These are phyloP conservation scores for Xerocomus spinulosus DNA, from an alignment of 768 basidiomycete species.

Conservation along the genomic window DNA sequence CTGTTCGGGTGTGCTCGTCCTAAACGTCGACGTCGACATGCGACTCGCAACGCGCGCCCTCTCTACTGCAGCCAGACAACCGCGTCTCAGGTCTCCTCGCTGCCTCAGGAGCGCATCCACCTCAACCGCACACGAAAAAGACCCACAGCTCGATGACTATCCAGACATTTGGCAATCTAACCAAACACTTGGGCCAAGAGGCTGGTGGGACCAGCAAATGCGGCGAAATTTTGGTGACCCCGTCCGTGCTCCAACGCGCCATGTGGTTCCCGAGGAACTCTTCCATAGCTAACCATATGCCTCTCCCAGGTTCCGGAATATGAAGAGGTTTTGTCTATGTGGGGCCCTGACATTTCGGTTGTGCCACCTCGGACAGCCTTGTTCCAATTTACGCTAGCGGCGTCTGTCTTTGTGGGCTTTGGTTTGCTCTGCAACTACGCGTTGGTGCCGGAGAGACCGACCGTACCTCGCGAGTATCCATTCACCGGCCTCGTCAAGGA, in stretches of 20 bases:
- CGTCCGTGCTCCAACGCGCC: slow-evolving; percentile 39
- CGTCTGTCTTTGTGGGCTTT: slow-evolving; percentile 57
- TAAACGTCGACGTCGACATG: slow-evolving; percentile 15
- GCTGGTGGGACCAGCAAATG: slow-evolving; percentile 75
- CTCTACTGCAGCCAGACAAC: slow-evolving; percentile 2
- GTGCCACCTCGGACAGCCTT: slow-evolving; percentile 57
- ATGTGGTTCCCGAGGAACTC: not conserved
- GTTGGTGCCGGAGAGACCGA: slow-evolving; percentile 57
- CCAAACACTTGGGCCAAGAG: slow-evolving; percentile 57
- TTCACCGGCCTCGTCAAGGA: slow-evolving; percentile 70
- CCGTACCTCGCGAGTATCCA: slow-evolving; percentile 71
- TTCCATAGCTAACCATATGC: slow-evolving; percentile 14
- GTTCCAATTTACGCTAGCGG: slow-evolving; percentile 59
- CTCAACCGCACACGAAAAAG: slow-evolving; percentile 34
- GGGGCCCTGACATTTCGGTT: slow-evolving; percentile 75
- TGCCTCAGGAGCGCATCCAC: slow-evolving; percentile 13
- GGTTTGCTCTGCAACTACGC: slow-evolving; percentile 55
- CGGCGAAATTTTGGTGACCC: slow-evolving; percentile 79
- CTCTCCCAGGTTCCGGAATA: slow-evolving; percentile 66
- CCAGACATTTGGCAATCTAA: slow-evolving; percentile 63
- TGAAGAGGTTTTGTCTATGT: slow-evolving; percentile 81
- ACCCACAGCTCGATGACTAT: slow-evolving; percentile 71
- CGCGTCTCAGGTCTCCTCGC: not conserved
- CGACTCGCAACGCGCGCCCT: slow-evolving; percentile 16
- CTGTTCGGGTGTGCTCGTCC: slow-evolving; percentile 1